Percentiles rank a stretch among this genome's conserved stretches.
Evolutionary conservation across 257 asterid species (phyloP).

Genomic region (Solanum chiquidenum): DNA sequence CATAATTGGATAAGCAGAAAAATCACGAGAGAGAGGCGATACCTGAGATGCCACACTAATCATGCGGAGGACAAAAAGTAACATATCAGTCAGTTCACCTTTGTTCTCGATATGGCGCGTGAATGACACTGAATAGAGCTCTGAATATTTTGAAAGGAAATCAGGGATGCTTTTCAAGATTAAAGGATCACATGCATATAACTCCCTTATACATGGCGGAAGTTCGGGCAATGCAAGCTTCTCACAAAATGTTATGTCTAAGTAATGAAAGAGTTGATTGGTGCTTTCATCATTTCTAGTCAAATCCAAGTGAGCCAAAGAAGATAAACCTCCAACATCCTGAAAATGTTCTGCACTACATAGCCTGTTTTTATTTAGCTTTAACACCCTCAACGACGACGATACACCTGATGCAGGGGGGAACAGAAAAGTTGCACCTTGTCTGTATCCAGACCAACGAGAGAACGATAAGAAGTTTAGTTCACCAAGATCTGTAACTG

Average conservation of each 20-base stretch:
- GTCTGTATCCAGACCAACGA: neutral
- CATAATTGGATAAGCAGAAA: neutral
- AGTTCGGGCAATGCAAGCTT: neutral
- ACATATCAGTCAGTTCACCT: neutral
- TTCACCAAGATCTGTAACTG: neutral
- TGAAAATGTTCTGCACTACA: neutral
- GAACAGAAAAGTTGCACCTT: neutral
- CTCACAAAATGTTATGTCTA: slow-evolving; percentile 3
- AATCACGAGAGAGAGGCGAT: neutral
- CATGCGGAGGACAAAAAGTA: neutral
- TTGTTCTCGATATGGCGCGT: neutral
- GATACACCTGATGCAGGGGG: neutral
- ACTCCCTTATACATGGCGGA: neutral
- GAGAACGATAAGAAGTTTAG: neutral
- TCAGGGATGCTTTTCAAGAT: neutral
- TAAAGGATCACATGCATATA: slow-evolving; percentile 1
- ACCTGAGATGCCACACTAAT: neutral
- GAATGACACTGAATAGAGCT: neutral
- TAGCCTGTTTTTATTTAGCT: neutral
- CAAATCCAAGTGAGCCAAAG: neutral
- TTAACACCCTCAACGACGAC: neutral
- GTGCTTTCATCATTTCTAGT: neutral
- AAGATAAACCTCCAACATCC: neutral
- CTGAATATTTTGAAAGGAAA: neutral
- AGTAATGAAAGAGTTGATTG: neutral